Conservation (phyloP, 108 stramenopile genomes). For the Fistulifera solaris region DNA sequence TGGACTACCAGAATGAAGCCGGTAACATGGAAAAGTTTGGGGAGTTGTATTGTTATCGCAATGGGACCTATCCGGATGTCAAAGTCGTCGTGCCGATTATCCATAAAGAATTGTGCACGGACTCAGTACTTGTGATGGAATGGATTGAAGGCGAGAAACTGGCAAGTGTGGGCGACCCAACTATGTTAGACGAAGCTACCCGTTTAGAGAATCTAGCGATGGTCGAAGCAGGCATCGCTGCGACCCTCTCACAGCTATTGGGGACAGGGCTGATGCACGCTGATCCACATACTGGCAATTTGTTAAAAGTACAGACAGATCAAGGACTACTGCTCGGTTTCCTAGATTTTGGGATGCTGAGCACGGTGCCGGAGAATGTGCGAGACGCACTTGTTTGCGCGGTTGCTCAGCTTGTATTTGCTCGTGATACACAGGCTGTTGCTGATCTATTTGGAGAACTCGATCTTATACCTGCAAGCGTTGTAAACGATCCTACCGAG, state of each 20-base stretch:
- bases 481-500: slow-evolving; percentile 41
- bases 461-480: slow-evolving; percentile 43
- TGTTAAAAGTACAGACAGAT: slow-evolving; percentile 41
- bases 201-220: slow-evolving; percentile 43
- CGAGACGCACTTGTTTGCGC: slow-evolving; percentile 71
- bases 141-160: slow-evolving; percentile 83
- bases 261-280: slow-evolving; percentile 65
- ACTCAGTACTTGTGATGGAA: slow-evolving; percentile 86
- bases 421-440: slow-evolving; percentile 50
- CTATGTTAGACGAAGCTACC: slow-evolving; percentile 2
- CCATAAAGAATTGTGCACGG: slow-evolving; percentile 65
- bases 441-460: slow-evolving; percentile 66
- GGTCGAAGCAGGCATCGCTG: slow-evolving; percentile 56
- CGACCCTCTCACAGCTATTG: slow-evolving; percentile 65
- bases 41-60: slow-evolving; percentile 46
- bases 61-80: slow-evolving; percentile 63
- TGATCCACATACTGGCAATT: slow-evolving; percentile 70
- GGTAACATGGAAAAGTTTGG: slow-evolving; percentile 53
- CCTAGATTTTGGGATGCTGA: slow-evolving; percentile 67
- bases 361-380: slow-evolving; percentile 45
- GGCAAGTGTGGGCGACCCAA: slow-evolving; percentile 23
- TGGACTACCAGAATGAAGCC: slow-evolving; percentile 92
- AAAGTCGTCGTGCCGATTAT: slow-evolving; percentile 75
- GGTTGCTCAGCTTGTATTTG: slow-evolving; percentile 62
- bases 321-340: slow-evolving; percentile 32